These are phyloP conservation scores for Suillus paluster DNA, from an alignment of 768 basidiomycete genomes.

Conservation along the genomic window DNA sequence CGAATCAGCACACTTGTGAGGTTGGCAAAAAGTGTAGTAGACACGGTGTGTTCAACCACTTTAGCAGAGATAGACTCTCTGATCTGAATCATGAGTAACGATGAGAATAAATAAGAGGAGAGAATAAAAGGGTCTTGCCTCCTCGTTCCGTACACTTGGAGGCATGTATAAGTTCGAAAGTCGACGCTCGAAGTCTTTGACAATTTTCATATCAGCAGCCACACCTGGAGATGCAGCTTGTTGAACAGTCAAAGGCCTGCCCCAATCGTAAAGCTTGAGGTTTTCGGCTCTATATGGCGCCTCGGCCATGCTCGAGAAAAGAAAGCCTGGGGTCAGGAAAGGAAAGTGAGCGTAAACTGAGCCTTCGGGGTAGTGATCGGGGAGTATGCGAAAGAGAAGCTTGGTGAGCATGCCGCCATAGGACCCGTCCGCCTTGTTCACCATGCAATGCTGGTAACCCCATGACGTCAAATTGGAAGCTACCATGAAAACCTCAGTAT, in stretches of 20 bases:
- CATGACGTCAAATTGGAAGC: conserved; percentile 78
- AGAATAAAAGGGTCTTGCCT: conserved; percentile 16
- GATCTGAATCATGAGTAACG: conserved; percentile 11
- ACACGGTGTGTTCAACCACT: conserved; percentile 15
- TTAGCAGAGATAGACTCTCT: conserved; percentile 12
- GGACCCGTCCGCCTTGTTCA: conserved; percentile 66
- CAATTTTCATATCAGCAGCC: neutral
- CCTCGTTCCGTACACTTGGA: neutral
- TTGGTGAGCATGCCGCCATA: conserved; percentile 77
- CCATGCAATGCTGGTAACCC: conserved; percentile 77
- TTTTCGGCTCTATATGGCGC: conserved; percentile 26
- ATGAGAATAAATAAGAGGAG: neutral
- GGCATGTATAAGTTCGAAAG: conserved; percentile 22
- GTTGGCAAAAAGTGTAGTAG: conserved; percentile 14
- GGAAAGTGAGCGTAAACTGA: conserved; percentile 83
- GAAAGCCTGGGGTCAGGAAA: conserved; percentile 62
- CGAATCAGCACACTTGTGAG: neutral
- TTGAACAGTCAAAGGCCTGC: conserved; percentile 42
- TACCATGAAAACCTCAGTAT: conserved; percentile 30
- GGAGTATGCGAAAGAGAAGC: conserved; percentile 73
- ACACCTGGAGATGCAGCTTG: neutral
- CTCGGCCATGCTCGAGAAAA: conserved; percentile 47
- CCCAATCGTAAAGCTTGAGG: conserved; percentile 59
- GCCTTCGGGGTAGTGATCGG: conserved; percentile 64
- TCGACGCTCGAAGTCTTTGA: conserved; percentile 19